Evolutionary conservation across 1,284 basidiomycete species (phyloP), one percentile per base, ranked within the genome.

Genomic region (Phenoliferia sp.): DNA sequence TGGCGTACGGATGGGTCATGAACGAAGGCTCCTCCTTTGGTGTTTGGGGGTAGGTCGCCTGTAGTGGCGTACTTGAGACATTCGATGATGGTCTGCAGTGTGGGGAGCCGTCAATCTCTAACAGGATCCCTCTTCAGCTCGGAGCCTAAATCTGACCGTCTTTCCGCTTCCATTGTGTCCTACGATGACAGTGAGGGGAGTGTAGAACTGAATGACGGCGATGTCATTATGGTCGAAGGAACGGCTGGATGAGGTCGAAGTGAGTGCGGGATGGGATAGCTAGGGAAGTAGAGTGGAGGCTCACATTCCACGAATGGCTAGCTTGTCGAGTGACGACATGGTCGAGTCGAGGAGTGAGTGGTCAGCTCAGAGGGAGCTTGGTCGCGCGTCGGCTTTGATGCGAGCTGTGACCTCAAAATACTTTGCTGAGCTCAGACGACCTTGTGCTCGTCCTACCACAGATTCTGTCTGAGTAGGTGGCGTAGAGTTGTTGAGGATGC

Each of bases 41-140:
- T 94, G 78, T 97, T 97, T 0, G 96, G 93, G 0, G 96, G 96
- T 74, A 99, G 88, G 79, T 99, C 94, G 36, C 96, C 96, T 0
- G 96, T 99, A 0, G 95, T 97, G 5, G 93, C 93, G 79, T 99
- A 99, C 82, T 99, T 99, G 78, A 99, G 86, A 80, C 95, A 99
- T 83, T 99, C 96, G 79, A 99, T 99, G 78, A 99, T 91, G 1
- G 95, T 99, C 76, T 86, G 73, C 15, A 10, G 17, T 3, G 19
- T 26, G 4, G 34, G 34, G 22, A 15, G 52, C 15, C 28, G 50
- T 62, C 52, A 62, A 52, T 34, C 31, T 17, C 31, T 26, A 32
- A 29, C n/a, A 17, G 34, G 26, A n/a, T 2, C 26, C 56, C 50
- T 17, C 61, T 15, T 29, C 34, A 22, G 22, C 33, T 26, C 31